These are phyloP conservation scores for Xerocomellus chrysenteron DNA, from an alignment of 768 basidiomycete species.

Conservation along the genomic window DNA sequence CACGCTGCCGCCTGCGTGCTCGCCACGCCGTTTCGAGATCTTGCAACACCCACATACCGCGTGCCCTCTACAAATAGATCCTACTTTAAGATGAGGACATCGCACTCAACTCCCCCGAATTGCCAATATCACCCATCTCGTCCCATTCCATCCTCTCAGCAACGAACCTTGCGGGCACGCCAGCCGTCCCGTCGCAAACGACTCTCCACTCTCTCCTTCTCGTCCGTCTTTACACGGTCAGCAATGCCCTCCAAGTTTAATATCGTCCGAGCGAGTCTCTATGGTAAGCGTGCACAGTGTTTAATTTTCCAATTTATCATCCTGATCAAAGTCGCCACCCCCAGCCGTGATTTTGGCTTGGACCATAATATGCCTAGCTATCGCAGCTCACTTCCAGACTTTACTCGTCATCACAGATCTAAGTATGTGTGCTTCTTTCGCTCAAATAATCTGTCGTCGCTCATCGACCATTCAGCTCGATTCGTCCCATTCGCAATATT, in stretches of 20 bases:
- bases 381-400: constrained; percentile 75
- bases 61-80: constrained; percentile 23
- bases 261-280: constrained; percentile 63
- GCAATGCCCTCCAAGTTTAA: constrained; percentile 74
- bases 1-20: constrained; percentile 20
- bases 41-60: constrained; percentile 28
- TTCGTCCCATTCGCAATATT: constrained; percentile 87
- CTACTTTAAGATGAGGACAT: constrained; percentile 30
- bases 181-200: constrained; percentile 37
- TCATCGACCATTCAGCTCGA: constrained; percentile 52
- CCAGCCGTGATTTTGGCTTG: constrained; percentile 67
- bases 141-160: constrained; percentile 18
- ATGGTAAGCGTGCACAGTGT: constrained; percentile 45
- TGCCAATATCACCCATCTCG: constrained; percentile 27
- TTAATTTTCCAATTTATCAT: not conserved
- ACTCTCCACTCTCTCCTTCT: constrained; percentile 29
- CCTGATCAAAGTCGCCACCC: not conserved
- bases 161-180: constrained; percentile 22
- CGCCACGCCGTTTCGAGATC: constrained; percentile 31
- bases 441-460: not conserved
- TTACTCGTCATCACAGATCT: constrained; percentile 75
- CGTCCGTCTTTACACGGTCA: constrained; percentile 31
- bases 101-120: constrained; percentile 23
- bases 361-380: constrained; percentile 75
- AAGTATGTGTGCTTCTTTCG: constrained; percentile 46